Percentiles rank a stretch among this genome's conserved stretches.
Evolutionary conservation across 805 yeast species (phyloP).

Genomic region (Scheffersomyces stipitis): DNA sequence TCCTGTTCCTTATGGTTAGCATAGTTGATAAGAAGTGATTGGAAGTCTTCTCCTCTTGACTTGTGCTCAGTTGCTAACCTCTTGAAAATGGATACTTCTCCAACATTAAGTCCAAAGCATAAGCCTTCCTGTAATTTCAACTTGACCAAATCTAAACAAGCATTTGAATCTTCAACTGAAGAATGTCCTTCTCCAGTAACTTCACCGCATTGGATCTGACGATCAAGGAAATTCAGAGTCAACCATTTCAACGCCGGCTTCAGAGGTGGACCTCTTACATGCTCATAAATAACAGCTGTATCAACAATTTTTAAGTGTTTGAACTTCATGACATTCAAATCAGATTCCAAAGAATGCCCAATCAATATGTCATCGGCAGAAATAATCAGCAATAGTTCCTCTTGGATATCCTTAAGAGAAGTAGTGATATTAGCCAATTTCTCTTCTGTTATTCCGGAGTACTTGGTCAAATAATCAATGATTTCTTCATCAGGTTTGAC

Average conservation of each 20-base stretch:
- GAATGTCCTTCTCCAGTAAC: slow-evolving; percentile 65
- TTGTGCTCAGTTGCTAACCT: slow-evolving; percentile 6
- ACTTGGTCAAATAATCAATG: slow-evolving; percentile 76
- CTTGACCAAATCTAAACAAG: slow-evolving; percentile 77
- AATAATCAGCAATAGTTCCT: slow-evolving; percentile 47
- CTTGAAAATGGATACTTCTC: slow-evolving; percentile 20
- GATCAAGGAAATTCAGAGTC: slow-evolving; percentile 53
- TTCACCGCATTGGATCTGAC: slow-evolving; percentile 66
- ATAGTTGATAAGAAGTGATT: slow-evolving; percentile 25
- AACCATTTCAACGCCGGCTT: slow-evolving; percentile 77
- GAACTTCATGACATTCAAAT: slow-evolving; percentile 66
- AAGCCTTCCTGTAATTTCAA: slow-evolving; percentile 67
- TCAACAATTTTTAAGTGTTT: slow-evolving; percentile 78
- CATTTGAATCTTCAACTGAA: slow-evolving; percentile 78
- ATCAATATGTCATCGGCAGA: slow-evolving; percentile 63
- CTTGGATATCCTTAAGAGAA: slow-evolving; percentile 66
- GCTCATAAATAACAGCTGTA: slow-evolving; percentile 75
- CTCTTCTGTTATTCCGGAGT: slow-evolving; percentile 84
- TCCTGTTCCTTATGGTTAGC: slow-evolving; percentile 17
- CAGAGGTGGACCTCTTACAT: slow-evolving; percentile 78
- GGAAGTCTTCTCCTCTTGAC: slow-evolving; percentile 4
- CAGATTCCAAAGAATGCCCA: slow-evolving; percentile 91
- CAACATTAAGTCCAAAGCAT: slow-evolving; percentile 52
- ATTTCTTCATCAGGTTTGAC: slow-evolving; percentile 79
- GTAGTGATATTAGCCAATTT: slow-evolving; percentile 61